These are phyloP conservation scores for Cafeteria roenbergensis DNA, from an alignment of 108 stramenopile genomes.

Conservation along the genomic window DNA sequence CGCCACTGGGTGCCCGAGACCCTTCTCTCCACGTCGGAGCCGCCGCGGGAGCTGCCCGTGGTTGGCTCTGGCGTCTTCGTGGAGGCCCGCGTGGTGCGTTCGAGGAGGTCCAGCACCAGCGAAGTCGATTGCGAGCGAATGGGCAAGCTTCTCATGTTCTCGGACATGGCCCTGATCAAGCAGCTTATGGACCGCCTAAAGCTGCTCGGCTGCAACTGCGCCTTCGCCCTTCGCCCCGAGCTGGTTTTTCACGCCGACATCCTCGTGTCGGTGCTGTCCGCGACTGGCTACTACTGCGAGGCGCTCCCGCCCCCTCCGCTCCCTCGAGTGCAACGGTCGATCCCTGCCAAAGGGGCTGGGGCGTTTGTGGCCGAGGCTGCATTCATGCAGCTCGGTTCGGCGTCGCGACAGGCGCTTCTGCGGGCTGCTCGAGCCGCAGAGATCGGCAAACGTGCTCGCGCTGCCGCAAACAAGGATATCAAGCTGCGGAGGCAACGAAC, in stretches of 20 bases:
- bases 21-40: slow-evolving; percentile 54
- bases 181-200: slow-evolving; percentile 91
- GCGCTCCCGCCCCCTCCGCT: slow-evolving; percentile 71
- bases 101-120: slow-evolving; percentile 29
- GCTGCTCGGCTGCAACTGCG: slow-evolving; percentile 75
- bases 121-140: slow-evolving; percentile 78
- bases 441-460: too few relatives aligned
- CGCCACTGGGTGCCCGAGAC: slow-evolving; percentile 89
- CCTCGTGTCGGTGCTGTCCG: slow-evolving; percentile 64
- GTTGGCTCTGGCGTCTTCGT: slow-evolving; percentile 74
- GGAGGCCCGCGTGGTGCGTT: slow-evolving; percentile 80
- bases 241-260: slow-evolving; percentile 64
- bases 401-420: too few relatives aligned
- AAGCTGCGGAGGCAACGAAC: too few relatives aligned
- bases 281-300: slow-evolving; percentile 68
- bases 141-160: slow-evolving; percentile 71
- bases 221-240: slow-evolving; percentile 62
- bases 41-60: slow-evolving; percentile 60
- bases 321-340: slow-evolving; percentile 62
- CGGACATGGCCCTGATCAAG: slow-evolving; percentile 83
- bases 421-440: too few relatives aligned
- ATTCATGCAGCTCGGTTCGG: too few relatives aligned
- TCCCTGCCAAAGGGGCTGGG: slow-evolving; percentile 61
- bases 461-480: too few relatives aligned
- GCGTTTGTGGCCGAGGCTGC: too few relatives aligned